phyloP scores from a whole-genome alignment of 805 yeast species.

The Priceomyces melissophilus region DNA sequence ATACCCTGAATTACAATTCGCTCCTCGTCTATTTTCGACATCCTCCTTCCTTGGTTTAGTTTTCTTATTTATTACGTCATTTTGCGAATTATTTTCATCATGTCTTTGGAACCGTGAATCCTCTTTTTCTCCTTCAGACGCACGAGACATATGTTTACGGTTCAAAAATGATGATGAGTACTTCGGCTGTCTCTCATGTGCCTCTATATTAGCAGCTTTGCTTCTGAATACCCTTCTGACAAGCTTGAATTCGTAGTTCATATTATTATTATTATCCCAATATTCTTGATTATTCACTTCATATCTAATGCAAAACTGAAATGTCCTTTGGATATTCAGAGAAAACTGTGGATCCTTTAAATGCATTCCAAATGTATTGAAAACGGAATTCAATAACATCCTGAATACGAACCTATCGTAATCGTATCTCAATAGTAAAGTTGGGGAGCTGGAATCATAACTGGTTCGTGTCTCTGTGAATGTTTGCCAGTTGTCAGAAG shows the following conservation, averaged over 20 bases:
- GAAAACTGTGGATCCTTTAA: constrained; percentile 5
- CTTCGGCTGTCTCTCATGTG: constrained; percentile 28
- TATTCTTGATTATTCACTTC: constrained; percentile 45
- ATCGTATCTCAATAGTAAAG: constrained; percentile 43
- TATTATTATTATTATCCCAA: constrained; percentile 74
- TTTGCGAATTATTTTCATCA: not conserved
- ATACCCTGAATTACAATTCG: not conserved
- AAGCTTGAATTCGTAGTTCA: constrained; percentile 57
- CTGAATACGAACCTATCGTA: constrained; percentile 74
- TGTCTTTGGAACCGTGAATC: not conserved
- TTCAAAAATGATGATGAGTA: constrained; percentile 38
- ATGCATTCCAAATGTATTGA: constrained; percentile 25
- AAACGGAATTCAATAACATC: constrained; percentile 46
- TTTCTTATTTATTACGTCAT: too few species aligned
- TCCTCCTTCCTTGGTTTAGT: too few species aligned
- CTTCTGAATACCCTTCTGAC: constrained; percentile 17
- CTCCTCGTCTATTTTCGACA: not conserved
- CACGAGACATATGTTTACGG: constrained; percentile 28
- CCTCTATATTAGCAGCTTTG: constrained; percentile 10
- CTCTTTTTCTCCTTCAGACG: constrained; percentile 8
- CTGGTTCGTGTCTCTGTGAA: constrained; percentile 63
- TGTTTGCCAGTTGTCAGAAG: constrained; percentile 77
- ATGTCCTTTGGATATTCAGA: constrained; percentile 14
- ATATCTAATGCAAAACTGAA: constrained; percentile 58
- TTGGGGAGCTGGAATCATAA: constrained; percentile 55